Evolutionary conservation across 306 rosid genomes (phyloP).

Genomic region (Vigna angularis): DNA sequence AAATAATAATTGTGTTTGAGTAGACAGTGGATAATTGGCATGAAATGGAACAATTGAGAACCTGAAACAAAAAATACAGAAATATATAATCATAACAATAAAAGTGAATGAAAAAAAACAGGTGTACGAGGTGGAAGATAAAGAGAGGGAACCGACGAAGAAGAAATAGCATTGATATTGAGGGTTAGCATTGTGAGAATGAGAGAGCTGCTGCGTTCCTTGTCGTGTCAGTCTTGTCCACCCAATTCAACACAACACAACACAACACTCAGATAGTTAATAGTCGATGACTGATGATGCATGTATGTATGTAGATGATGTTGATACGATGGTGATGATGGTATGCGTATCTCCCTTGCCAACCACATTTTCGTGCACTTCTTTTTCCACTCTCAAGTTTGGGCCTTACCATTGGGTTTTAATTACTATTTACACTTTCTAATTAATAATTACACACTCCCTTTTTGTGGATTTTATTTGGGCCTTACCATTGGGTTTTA

Average conservation of each 20-base stretch:
- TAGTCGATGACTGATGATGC: neutral
- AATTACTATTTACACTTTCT: neutral
- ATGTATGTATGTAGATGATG: neutral
- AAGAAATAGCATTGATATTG: constrained; percentile 42
- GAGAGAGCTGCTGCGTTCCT: neutral
- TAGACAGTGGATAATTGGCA: constrained; percentile 42
- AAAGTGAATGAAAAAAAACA: neutral
- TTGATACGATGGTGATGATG: neutral
- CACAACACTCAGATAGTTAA: neutral
- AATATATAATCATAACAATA: neutral
- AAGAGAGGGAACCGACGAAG: constrained; percentile 42
- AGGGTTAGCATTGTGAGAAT: constrained; percentile 41
- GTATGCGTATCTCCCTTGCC: neutral
- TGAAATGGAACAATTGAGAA: constrained; percentile 59
- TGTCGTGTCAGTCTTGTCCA: constrained; percentile 21
- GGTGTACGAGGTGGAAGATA: neutral
- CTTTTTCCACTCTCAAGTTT: neutral
- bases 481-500: too few species aligned
- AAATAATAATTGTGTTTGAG: constrained; percentile 43
- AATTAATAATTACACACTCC: neutral
- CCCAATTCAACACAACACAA: constrained; percentile 15
- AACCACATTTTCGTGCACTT: neutral
- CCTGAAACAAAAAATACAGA: constrained; percentile 46
- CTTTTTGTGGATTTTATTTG: too few species aligned
- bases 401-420: neutral